Conservation (phyloP, 208 protist genomes). For the Naegleria lovaniensis region DNA sequence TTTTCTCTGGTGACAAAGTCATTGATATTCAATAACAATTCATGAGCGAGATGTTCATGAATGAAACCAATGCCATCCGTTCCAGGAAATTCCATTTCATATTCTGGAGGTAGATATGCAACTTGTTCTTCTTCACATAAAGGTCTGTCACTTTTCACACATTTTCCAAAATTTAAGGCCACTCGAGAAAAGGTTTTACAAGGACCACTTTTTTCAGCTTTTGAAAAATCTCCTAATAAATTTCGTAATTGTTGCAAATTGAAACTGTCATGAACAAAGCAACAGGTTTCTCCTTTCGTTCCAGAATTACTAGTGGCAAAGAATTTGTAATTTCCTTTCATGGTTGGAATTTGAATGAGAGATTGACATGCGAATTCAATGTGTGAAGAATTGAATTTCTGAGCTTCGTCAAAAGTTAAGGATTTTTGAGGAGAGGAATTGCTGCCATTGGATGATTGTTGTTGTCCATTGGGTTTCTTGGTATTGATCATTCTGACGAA, state of each 20-base stretch:
- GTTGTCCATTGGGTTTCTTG: too few relatives aligned
- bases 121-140: background rate
- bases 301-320: background rate
- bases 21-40: background rate
- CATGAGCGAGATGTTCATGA: background rate
- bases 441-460: too few relatives aligned
- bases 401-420: too few relatives aligned
- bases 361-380: too few relatives aligned
- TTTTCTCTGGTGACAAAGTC: too few relatives aligned
- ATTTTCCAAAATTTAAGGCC: background rate
- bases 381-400: too few relatives aligned
- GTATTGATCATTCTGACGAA: too few relatives aligned
- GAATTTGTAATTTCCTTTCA: background rate
- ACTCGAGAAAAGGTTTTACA: background rate
- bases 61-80: background rate
- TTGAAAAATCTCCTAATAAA: background rate
- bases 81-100: background rate
- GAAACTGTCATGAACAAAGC: background rate
- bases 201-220: background rate
- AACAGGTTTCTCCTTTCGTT: background rate
- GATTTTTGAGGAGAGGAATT: too few relatives aligned
- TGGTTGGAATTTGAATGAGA: too few relatives aligned
- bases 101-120: background rate
- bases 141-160: background rate
- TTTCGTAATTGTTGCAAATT: background rate